phyloP scores from a whole-genome alignment of 345 rosid species.

The Salix udensis region DNA sequence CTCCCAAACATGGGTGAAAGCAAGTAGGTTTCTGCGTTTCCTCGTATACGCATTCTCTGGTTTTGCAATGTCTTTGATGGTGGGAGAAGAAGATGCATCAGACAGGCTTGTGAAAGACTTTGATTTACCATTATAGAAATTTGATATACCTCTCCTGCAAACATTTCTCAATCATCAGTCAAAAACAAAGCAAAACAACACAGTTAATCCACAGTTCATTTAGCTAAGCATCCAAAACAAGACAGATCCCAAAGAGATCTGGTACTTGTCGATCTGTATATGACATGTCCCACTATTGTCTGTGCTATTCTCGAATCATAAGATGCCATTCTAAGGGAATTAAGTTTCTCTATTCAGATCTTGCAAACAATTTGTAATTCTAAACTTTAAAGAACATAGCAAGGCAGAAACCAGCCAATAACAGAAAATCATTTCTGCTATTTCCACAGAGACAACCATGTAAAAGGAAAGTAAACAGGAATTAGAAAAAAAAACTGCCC shows the following conservation, averaged over 20 bases:
- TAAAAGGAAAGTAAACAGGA: neutral
- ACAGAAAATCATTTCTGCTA: neutral
- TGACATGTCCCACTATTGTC: neutral
- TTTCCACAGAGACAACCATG: neutral
- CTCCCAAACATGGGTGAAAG: constrained; percentile 61
- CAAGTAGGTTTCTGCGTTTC: constrained; percentile 54
- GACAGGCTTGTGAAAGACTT: constrained; percentile 66
- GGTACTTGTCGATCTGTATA: neutral
- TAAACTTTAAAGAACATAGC: neutral
- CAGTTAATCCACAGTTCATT: neutral
- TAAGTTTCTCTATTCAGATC: neutral
- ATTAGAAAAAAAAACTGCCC: neutral
- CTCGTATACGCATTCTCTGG: constrained; percentile 64
- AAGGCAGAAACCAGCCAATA: neutral
- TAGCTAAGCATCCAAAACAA: neutral
- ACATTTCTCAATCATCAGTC: neutral
- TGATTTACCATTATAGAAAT: constrained; percentile 75
- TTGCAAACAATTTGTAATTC: neutral
- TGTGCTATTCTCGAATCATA: neutral
- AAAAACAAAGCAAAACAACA: neutral
- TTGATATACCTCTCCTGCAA: constrained; percentile 80
- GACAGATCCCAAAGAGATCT: neutral
- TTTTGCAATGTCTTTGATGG: constrained; percentile 60
- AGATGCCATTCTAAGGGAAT: neutral
- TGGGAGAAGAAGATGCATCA: constrained; percentile 42